These are phyloP conservation scores for Babesia bigemina DNA, from an alignment of 169 alveolate species.

Conservation along the genomic window DNA sequence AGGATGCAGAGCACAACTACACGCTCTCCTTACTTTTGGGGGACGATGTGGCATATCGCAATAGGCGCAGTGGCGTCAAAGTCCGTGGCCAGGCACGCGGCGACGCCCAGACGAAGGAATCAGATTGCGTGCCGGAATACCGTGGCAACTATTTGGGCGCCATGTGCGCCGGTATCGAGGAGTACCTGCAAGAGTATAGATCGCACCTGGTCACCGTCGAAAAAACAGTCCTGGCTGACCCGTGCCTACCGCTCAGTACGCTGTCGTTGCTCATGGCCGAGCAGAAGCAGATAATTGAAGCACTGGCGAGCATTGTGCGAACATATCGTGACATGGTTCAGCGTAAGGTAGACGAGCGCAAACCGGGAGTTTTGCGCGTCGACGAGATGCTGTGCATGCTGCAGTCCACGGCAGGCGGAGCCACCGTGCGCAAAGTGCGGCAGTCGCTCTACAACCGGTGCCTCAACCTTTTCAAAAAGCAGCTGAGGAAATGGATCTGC, in stretches of 20 bases:
- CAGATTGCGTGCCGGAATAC: neutral
- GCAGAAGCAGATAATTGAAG: slow-evolving; percentile 67
- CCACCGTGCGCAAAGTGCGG: slow-evolving; percentile 39
- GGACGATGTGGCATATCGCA: neutral
- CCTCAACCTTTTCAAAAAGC: slow-evolving; percentile 58
- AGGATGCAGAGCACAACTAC: slow-evolving; percentile 59
- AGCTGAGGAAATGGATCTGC: slow-evolving; percentile 69
- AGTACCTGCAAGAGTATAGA: slow-evolving; percentile 64
- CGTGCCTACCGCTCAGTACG: slow-evolving; percentile 69
- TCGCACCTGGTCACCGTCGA: slow-evolving; percentile 63
- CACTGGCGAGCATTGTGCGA: slow-evolving; percentile 36
- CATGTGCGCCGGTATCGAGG: slow-evolving; percentile 66
- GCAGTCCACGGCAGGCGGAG: slow-evolving; percentile 48
- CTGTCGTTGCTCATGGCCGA: slow-evolving; percentile 63
- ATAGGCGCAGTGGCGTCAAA: neutral
- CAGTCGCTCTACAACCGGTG: slow-evolving; percentile 42
- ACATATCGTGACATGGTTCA: neutral
- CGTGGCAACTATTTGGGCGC: slow-evolving; percentile 71
- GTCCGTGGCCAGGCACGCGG: neutral
- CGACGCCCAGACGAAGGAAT: neutral
- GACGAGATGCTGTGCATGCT: slow-evolving; percentile 63
- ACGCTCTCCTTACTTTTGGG: slow-evolving; percentile 34
- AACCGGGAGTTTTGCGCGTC: slow-evolving; percentile 34
- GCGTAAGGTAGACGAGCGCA: neutral
- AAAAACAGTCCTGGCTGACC: slow-evolving; percentile 65